Evolutionary conservation across 2,329 filamentous ascomycete genomes (phyloP), one percentile per base, ranked within the genome.

Genomic region (Macrophomina tecta): DNA sequence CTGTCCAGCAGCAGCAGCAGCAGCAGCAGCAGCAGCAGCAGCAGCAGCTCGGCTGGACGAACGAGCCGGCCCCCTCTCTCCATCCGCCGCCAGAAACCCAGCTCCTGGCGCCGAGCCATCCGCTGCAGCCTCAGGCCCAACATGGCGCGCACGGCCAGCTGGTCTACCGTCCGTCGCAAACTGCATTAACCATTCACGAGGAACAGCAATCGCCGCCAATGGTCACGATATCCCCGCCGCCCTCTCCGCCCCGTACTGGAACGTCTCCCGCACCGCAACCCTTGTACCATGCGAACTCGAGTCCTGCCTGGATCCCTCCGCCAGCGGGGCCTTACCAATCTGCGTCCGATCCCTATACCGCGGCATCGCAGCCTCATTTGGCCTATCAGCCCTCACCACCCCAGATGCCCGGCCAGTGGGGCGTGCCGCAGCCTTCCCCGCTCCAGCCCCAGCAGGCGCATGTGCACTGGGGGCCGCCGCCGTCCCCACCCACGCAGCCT

Each of bases 241-340:
- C 63, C 14, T 30, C 45, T 32, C 45, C 64, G 45, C 42, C 64
- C 42, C 52, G 36, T 16, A 45, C 64, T 5, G 51, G 34, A 23
- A 34, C 64, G 7, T 38, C 64, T 28, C 30, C 64, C 5, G 23
- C 53, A 36, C 42, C 64, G 12, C 34, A 53, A 5, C 53, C 42
- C 23, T 51, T 60, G 34, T 66, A 66, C 28, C 64, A 60, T 36
- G 64, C 64, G 6, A 38, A 42, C 46, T 52, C 64, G 34, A 66
- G 53, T 18, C 64, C 45, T 12, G 42, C 52, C 11, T 58, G 63
- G 51, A 4, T 40, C 12, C 53, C 45, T 38, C 64, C 64, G 16
- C 51, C 40, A 34, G 11, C 60, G 14, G 18, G 12, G 3, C n/a
- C 51, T 23, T 65, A 65, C 28, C 30, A 65, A 5, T 46, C 28